Percentiles rank a stretch among this genome's conserved stretches.
These are phyloP conservation scores for Lophiotrema nucula DNA, from an alignment of 495 filamentous ascomycete species.

Conservation along the genomic window DNA sequence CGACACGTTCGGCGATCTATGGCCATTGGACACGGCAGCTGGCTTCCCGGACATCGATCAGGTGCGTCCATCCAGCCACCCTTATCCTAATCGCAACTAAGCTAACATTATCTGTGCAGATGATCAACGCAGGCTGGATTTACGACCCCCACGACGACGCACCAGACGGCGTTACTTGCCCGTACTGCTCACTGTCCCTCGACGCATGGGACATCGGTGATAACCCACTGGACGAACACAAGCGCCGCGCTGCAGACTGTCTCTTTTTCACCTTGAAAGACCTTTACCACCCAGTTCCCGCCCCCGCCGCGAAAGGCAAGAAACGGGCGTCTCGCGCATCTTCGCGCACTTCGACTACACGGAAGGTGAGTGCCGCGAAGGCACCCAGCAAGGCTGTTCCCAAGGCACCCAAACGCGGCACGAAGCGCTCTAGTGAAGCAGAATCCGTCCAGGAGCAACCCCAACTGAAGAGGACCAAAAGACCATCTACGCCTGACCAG, in stretches of 20 bases:
- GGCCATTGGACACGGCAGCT: slow-evolving; percentile 90
- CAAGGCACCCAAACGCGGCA: neutral
- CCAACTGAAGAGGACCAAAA: too few species aligned
- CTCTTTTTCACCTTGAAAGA: slow-evolving; percentile 68
- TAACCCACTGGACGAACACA: slow-evolving; percentile 86
- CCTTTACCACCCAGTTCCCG: slow-evolving; percentile 43
- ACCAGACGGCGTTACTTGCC: slow-evolving; percentile 81
- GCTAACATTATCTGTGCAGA: slow-evolving; percentile 51
- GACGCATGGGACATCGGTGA: slow-evolving; percentile 93
- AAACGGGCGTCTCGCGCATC: slow-evolving; percentile 44
- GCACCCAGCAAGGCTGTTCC: neutral
- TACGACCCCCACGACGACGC: slow-evolving; percentile 80
- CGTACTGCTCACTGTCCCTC: slow-evolving; percentile 80
- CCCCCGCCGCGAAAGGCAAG: slow-evolving; percentile 50
- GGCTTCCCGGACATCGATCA: slow-evolving; percentile 47
- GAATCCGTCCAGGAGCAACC: neutral
- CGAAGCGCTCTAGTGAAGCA: neutral
- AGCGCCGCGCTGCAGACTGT: slow-evolving; percentile 69
- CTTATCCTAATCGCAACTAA: too few species aligned
- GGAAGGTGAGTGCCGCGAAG: neutral
- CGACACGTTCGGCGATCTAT: slow-evolving; percentile 72
- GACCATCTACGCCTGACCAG: too few species aligned
- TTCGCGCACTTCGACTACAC: slow-evolving; percentile 1
- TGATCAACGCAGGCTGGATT: slow-evolving; percentile 89
- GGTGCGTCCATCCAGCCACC: too few species aligned